Evolutionary conservation across 306 rosid species (phyloP), one percentile per base, ranked within the genome.

Genomic region (Phaseolus lunatus): DNA sequence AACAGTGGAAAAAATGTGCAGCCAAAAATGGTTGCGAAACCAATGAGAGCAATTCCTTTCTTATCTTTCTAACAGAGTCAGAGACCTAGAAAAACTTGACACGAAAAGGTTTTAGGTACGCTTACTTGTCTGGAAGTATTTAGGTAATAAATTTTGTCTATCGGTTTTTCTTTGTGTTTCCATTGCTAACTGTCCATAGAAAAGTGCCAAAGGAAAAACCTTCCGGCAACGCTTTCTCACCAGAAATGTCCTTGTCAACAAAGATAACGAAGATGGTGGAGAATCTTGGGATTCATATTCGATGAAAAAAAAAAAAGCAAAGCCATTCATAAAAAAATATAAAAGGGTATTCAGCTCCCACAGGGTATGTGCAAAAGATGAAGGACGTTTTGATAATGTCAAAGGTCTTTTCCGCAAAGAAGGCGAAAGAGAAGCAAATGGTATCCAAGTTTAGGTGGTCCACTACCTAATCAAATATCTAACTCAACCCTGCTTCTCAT

Each of bases 171-270:
- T 59, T 2, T 26, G 39, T 29, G 13, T 15, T 29, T 27, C 63
- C 65, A 73, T 8, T 43, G 8, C 19, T 27, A 23, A n/a, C 27
- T 57, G 14, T 57, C 39, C 2, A 31, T 56, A 26, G 29, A 54
- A 23, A 73, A 65, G 31, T 15, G 12, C 18, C 26, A 53, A 43
- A 24, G 67, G 11, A 71, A 33, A 59, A 24, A 47, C 77, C 23
- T 49, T 5, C 63, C 33, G 61, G 29, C 78, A n/a, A 20, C 19
- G 43, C 43, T 64, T 70, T 76, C 81, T 44, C 78, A 53, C 82
- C 79, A 54, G 47, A 54, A 68, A 56, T n/a, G 82, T 82, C 75
- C 26, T 7, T 54, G 45, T 82, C 85, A 47, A 0, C 8, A 39
- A 72, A 64, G 79, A 82, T 64, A 37, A 67, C 9, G 47, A 33